A percentile compares a stretch with the other conserved stretches of the same genome.
Evolutionary conservation across 1,284 basidiomycete genomes (phyloP).

Genomic region (Leccinum fuscescens): DNA sequence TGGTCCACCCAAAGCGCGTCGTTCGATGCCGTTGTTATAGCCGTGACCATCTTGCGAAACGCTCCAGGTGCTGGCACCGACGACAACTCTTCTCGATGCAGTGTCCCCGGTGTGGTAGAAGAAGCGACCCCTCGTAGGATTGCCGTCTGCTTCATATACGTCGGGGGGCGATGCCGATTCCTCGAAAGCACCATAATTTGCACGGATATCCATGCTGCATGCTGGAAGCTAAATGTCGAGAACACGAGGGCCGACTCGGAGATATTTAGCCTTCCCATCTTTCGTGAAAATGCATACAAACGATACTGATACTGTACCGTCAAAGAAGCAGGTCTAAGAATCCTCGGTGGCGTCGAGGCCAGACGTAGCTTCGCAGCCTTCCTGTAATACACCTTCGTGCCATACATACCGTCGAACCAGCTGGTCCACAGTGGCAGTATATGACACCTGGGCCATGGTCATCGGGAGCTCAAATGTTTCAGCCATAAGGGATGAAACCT

Average conservation of each 20-base stretch:
- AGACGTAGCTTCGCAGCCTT: background rate
- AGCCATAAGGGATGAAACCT: background rate
- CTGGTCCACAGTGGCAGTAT: no score
- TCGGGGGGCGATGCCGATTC: background rate
- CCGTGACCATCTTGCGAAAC: background rate
- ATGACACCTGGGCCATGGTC: no score
- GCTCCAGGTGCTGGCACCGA: background rate
- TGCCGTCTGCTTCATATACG: background rate
- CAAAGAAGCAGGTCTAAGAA: background rate
- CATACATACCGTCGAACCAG: background rate
- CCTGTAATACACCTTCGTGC: background rate
- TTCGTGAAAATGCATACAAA: background rate
- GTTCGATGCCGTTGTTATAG: background rate
- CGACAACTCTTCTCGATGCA: background rate
- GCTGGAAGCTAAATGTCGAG: background rate
- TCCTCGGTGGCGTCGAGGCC: background rate
- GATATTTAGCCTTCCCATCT: background rate
- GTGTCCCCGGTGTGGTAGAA: background rate
- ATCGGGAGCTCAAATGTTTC: background rate
- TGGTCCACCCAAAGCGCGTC: background rate
- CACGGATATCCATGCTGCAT: background rate
- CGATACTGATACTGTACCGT: background rate
- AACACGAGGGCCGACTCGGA: background rate
- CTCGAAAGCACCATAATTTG: no score
- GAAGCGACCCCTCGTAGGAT: background rate